Evolutionary conservation across 1,139 yeast species (phyloP), one percentile per base, ranked within the genome.

Genomic region (Blastobotrys apis): DNA sequence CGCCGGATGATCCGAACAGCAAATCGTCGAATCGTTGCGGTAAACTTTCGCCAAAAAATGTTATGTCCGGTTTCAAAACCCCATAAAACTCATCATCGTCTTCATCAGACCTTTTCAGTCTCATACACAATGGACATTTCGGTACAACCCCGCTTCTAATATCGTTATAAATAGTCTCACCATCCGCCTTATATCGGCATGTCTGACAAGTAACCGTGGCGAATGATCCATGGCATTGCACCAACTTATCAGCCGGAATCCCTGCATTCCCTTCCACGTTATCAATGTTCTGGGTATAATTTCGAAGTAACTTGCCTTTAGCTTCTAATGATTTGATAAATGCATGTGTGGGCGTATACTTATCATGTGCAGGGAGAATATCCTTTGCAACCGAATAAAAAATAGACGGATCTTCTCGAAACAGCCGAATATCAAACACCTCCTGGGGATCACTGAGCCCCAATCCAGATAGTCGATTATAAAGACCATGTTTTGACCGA

Each of bases 141-240:
- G 96, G 85, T 10, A 88, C 71, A 46, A 77, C 75, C 47, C 78
- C 72, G 2, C 66, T 65, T 50, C 84, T 69, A 22, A 92, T 80
- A 47, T 77, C 77, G 4, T 75, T 73, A 56, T 75, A 84, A 3
- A 92, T 73, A 16, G 69, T 68, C 44, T 77, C 79, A 10, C 97
- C 97, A 2, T 78, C 77, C 4, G 83, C 78, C 57, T 75, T 69
- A 61, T 74, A 74, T 44, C 77, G 75, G 63, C 97, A 92, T 1
- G 94, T 82, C 30, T 82, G 74, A 62, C 97, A 92, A 2, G 92
- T 80, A 2, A 97, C 97, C 0, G 79, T 77, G 0, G 95, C 96
- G 66, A 92, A 90, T 1, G 96, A 87, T 1, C 98, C 98, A 64
- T 92, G 98, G 60, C 98, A 92, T 64, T 90, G 97, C 16, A 92